Base-by-base conservation (phyloP, 805 yeast genomes). In the Ogataea saltuana region DNA sequence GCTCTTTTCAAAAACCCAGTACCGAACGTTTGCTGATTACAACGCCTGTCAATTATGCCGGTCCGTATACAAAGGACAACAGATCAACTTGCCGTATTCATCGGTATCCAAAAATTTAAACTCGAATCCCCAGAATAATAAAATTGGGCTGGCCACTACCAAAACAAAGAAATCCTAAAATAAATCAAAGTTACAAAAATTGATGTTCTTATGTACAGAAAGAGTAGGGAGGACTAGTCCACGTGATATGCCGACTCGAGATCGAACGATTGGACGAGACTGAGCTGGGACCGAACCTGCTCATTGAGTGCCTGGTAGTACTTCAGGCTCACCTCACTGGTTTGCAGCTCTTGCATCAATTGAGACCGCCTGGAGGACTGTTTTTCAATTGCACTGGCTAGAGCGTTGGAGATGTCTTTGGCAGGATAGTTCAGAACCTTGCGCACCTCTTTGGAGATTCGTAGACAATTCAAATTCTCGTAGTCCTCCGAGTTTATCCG, bases 371-470 rank as follows among this genome's bases (percentile, higher is more conserved):
- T 76, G 3, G 72, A 63, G 12, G 75, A 72, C 45, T 81, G 75
- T 53, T 75, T 73, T 49, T 86, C 93, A 29, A 88, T 72, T 35
- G 76, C 64, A 1, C 80, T 68, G 53, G 85, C 90, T 65, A 85
- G 78, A 34, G 78, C 77, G 33, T 78, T 75, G 53, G 84, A 77
- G 4, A 93, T 87, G 56, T 89, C 96, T 51, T 88, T 80, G 0
- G 87, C 75, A 5, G 98, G 98, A 56, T 74, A 82, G 56, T 77
- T 79, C 55, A 93, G 70, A 2, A 93, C 96, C 53, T 80, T 80
- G 21, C 93, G 73, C 45, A 88, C 86, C 59, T 91, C 98, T 51
- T 78, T 80, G 0, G 95, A 73, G 6, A 93, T 77, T 47, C 99
- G 74, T 36, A 74, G 76, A 1, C 96, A 81, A 60, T 90, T 91